These are phyloP conservation scores for Hamamelis virginiana DNA, from an alignment of 164 flowering plant species.

Conservation along the genomic window DNA sequence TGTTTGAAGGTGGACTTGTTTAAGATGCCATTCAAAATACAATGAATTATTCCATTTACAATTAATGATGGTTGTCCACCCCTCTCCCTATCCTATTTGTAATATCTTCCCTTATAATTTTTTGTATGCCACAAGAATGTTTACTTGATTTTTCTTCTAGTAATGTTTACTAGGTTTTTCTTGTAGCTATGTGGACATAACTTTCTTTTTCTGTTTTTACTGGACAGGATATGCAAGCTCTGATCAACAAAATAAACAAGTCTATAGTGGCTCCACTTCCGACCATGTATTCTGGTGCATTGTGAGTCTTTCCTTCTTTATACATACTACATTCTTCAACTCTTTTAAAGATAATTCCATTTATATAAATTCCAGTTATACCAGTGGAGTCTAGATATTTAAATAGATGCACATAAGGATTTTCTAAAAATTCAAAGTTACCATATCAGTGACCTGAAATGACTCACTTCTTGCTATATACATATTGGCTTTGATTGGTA, in stretches of 20 bases:
- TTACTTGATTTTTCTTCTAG: too few relatives aligned
- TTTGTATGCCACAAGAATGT: too few relatives aligned
- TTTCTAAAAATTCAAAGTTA: background rate
- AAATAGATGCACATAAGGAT: background rate
- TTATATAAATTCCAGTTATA: background rate
- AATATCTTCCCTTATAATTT: too few relatives aligned
- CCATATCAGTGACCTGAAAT: background rate
- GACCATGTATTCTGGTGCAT: slow-evolving; percentile 78
- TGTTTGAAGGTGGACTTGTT: too few relatives aligned
- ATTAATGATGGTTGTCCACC: too few relatives aligned
- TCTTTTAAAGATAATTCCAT: background rate
- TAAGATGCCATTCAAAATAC: too few relatives aligned
- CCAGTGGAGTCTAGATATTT: background rate
- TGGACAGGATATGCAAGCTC: slow-evolving; percentile 94
- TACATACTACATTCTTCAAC: background rate
- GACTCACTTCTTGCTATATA: background rate
- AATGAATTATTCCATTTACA: too few relatives aligned
- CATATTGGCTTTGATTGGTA: background rate
- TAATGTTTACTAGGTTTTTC: background rate
- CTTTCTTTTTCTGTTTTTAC: slow-evolving; percentile 9
- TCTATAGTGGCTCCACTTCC: slow-evolving; percentile 97
- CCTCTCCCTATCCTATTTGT: too few relatives aligned
- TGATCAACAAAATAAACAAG: slow-evolving; percentile 92
- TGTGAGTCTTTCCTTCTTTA: slow-evolving; percentile 53
- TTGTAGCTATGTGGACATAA: background rate